phyloP scores from a whole-genome alignment of 345 rosid species.

The Aquilaria malaccensis region DNA sequence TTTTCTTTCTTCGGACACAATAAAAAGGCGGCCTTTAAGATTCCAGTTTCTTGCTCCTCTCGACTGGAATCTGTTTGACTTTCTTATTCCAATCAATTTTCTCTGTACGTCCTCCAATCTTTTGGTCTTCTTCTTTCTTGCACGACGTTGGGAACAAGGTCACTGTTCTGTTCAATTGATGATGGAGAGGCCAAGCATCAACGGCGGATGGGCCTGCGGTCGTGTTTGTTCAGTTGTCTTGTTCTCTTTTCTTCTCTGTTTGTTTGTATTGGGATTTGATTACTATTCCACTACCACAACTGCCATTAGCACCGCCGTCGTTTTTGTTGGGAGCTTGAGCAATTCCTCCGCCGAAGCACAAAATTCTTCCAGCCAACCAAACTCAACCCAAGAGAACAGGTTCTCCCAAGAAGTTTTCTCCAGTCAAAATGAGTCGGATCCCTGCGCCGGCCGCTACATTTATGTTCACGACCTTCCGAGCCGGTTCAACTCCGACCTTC shows the following conservation, averaged over 20 bases:
- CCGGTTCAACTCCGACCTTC: slow-evolving; percentile 37
- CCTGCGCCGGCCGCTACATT: slow-evolving; percentile 36
- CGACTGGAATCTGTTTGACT: not conserved
- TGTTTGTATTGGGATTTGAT: slow-evolving; percentile 21
- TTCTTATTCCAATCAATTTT: not conserved
- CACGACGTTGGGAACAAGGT: not conserved
- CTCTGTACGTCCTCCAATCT: not conserved
- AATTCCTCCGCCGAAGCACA: not conserved
- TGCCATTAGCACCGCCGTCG: slow-evolving; percentile 1
- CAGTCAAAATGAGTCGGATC: slow-evolving; percentile 4
- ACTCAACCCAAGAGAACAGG: not conserved
- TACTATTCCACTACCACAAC: not conserved
- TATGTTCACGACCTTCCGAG: slow-evolving; percentile 42
- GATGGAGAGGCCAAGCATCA: slow-evolving; percentile 18
- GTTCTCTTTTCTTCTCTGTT: slow-evolving; percentile 17
- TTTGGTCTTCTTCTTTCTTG: not conserved
- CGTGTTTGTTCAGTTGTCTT: slow-evolving; percentile 20
- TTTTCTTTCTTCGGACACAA: too few species aligned
- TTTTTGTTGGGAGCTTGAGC: not conserved
- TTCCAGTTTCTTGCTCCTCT: not conserved
- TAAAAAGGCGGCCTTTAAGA: too few species aligned
- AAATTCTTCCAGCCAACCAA: slow-evolving; percentile 3
- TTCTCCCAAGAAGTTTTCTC: not conserved
- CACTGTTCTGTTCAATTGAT: not conserved
- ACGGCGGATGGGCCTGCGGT: slow-evolving; percentile 11